These are phyloP conservation scores for Vitis rotundifolia DNA, from an alignment of 164 flowering plant genomes.

Conservation along the genomic window DNA sequence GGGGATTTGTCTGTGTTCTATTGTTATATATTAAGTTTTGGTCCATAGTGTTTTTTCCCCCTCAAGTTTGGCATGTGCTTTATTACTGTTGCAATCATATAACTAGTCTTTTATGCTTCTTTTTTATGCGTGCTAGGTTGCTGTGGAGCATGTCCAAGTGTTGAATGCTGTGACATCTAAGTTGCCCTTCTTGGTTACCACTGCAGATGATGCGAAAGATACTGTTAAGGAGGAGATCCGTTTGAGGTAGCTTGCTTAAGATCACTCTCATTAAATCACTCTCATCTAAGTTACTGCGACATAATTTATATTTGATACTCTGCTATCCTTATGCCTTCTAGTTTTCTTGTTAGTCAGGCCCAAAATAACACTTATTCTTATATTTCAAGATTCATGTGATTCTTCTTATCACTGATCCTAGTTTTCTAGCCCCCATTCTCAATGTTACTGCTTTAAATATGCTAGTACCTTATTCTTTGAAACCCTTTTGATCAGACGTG, in stretches of 20 bases:
- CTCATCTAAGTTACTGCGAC: no score
- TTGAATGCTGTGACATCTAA: constrained; percentile 73
- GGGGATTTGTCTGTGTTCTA: no score
- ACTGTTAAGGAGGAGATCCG: constrained; percentile 80
- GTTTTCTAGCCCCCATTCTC: no score
- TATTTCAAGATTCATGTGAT: no score
- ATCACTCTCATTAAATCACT: background rate
- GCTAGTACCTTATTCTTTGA: no score
- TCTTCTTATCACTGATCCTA: no score
- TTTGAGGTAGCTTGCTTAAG: constrained; percentile 52
- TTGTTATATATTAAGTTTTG: no score
- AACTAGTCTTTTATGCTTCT: background rate
- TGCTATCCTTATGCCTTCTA: background rate
- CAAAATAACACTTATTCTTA: no score
- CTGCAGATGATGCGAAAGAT: constrained; percentile 78
- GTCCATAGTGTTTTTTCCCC: no score
- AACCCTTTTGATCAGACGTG: no score
- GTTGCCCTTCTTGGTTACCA: constrained; percentile 88
- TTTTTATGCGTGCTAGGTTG: constrained; percentile 52
- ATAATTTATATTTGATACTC: background rate
- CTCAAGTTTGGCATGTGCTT: background rate
- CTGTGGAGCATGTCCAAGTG: constrained; percentile 76
- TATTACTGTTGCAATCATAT: background rate
- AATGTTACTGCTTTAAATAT: no score
- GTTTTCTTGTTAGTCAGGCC: background rate